Base-by-base conservation (phyloP, 352 stramenopile species). In the Phytopythium cucurbitacearum region DNA sequence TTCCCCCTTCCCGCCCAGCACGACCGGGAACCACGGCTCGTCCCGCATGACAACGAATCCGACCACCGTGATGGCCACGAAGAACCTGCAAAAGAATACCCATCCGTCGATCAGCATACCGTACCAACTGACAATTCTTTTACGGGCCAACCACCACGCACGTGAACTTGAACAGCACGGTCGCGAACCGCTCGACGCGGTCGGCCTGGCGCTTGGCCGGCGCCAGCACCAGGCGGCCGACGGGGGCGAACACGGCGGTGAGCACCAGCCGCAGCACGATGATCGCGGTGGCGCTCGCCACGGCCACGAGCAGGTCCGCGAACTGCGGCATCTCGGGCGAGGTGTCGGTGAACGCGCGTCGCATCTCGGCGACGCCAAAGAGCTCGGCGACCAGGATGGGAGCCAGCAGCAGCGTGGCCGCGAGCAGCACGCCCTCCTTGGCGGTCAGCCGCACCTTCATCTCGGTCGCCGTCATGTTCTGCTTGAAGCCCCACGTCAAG, bases 111-210 rank as follows among this genome's bases (percentile, higher is more conserved):
- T 51, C 34, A 59, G 36, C 34, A 32, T 13, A 42, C 4, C 28
- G 11, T 28, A 39, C 15, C 44, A 42, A 48, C 48, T 40, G 8
- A 47, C 54, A 46, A 16, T 40, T 33, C 54, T 28, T 28, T 28
- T 28, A 28, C 21, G 4, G n/a, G 5, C 43, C 38, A 34, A 59
- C 37, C 45, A 49, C 13, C 33, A 67, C 71, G 51, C 33, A 85
- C 73, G 82, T 56, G 40, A 89, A 66, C 59, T 89, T 89, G 63
- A 89, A 89, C n/a, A 87, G 43, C 50, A 89, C 76, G 33, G 73
- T 85, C 11, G 75, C 62, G 51, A 89, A 89, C 52, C 78, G 78
- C 51, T 85, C 69, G 37, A 89, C 65, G 53, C 75, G 78, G 55
- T 80, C 71, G 39, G 75, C 64, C 28, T 65, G 62, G 53, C 78